Conservation (phyloP, 805 yeast genomes). For the Sugiyamaella qingdaonensis region DNA sequence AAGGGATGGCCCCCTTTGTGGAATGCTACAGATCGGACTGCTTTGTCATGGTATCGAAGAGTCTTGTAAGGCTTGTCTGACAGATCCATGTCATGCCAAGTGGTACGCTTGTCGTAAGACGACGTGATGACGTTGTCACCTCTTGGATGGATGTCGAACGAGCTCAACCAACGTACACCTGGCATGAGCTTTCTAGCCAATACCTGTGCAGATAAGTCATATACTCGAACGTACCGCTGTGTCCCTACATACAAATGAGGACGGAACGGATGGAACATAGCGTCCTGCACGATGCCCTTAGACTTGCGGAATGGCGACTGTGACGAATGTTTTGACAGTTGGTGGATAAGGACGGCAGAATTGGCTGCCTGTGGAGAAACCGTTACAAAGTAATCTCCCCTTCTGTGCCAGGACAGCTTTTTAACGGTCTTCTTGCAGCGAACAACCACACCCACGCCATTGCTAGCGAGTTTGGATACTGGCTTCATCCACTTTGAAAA, state of each 20-base stretch:
- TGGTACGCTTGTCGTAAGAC: constrained; percentile 88
- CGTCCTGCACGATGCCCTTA: constrained; percentile 92
- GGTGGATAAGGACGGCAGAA: constrained; percentile 89
- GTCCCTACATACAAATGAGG: constrained; percentile 93
- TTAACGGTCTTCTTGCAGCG: constrained; percentile 64
- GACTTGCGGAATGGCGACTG: constrained; percentile 94
- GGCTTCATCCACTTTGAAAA: constrained; percentile 86
- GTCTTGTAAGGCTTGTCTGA: constrained; percentile 90
- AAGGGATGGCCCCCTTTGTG: constrained; percentile 83
- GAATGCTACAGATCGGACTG: constrained; percentile 83
- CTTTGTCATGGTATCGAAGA: constrained; percentile 88
- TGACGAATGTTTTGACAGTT: constrained; percentile 86
- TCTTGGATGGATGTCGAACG: constrained; percentile 90
- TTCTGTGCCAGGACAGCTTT: constrained; percentile 90
- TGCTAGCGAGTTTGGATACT: constrained; percentile 49
- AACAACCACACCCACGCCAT: constrained; percentile 71
- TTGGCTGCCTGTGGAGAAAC: constrained; percentile 93
- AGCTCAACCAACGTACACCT: constrained; percentile 92
- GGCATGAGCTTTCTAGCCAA: constrained; percentile 82
- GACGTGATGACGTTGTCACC: constrained; percentile 93
- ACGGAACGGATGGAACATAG: constrained; percentile 92
- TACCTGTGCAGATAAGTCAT: constrained; percentile 83
- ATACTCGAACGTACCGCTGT: constrained; percentile 86
- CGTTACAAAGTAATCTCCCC: constrained; percentile 94
- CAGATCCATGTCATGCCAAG: constrained; percentile 96